Evolutionary conservation across 1,284 basidiomycete species (phyloP), one percentile per base, ranked within the genome.

Genomic region (Cryptococcus neoformans): DNA sequence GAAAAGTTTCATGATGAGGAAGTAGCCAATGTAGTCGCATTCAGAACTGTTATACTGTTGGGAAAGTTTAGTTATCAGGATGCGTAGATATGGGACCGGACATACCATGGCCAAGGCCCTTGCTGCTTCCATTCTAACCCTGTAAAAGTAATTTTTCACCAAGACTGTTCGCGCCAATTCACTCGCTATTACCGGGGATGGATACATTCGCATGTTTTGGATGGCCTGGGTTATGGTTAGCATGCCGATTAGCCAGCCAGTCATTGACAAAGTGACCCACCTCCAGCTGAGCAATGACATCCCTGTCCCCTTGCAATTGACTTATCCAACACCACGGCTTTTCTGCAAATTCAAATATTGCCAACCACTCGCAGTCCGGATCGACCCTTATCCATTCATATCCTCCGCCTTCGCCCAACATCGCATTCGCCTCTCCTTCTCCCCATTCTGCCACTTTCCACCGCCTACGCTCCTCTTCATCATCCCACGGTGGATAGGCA

Each of bases 371-470:
- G 77, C 96, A 95, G 73, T 99, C 96, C 16, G 96, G 92, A 73
- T 99, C 96, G 81, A 99, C 91, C 58, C 96, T 83, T 63, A 99
- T 99, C 96, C 96, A 99, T 78, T 99, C 96, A 79, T 98, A 99
- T 4, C 74, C 74, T 4, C 74, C 71, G 1, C 90, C 93, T 60
- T 93, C 93, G 44, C 89, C 91, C 59, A 87, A 87, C 91, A 98
- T 97, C 48, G 84, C 83, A 59, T 87, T 85, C 71, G 97, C 95
- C 62, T 98, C 93, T 67, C 96, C 92, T 71, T 97, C 95, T 4
- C 89, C 93, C 96, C 94, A 99, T 74, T 98, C 96, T 10, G 89
- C 89, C 1, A 99, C 94, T 69, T 88, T 89, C 94, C 96, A 99
- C 60, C 88, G 87, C 70, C 91, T 87, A 53, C 93, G 86, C 72